Evolutionary conservation across 345 rosid genomes (phyloP).

Genomic region (Ailanthus altissimus): DNA sequence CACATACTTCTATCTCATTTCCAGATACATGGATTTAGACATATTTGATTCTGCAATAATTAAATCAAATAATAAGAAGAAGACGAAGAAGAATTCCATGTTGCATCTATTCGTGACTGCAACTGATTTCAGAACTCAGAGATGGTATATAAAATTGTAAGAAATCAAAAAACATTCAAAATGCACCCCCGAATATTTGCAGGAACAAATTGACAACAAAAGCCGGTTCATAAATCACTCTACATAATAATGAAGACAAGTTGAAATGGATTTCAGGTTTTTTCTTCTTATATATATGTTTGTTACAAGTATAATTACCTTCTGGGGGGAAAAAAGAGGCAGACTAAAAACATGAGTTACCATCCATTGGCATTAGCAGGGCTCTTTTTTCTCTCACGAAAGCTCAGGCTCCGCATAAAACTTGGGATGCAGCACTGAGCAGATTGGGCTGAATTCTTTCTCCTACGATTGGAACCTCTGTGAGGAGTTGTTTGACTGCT

Average conservation of each 20-base stretch:
- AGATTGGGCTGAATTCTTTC: slow-evolving; percentile 35
- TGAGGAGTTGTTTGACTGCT: slow-evolving; percentile 27
- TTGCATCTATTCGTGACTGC: not conserved
- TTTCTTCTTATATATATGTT: slow-evolving; percentile 2
- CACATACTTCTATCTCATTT: not conserved
- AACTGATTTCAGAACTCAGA: slow-evolving; percentile 1
- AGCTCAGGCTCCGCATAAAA: slow-evolving; percentile 47
- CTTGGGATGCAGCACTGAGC: slow-evolving; percentile 50
- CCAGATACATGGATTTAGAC: not conserved
- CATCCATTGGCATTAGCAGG: slow-evolving; percentile 1
- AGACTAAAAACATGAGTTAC: not conserved
- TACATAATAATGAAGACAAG: slow-evolving; percentile 1
- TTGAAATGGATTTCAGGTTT: slow-evolving; percentile 16
- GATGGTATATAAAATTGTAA: not conserved
- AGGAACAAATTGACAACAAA: slow-evolving; percentile 15
- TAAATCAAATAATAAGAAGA: too few relatives aligned
- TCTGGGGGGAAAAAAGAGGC: not conserved
- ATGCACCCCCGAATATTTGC: not conserved
- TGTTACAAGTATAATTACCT: slow-evolving; percentile 5
- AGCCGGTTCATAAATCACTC: not conserved
- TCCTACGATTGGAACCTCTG: slow-evolving; percentile 13
- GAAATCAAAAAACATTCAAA: not conserved
- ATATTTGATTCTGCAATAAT: too few relatives aligned
- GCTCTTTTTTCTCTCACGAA: slow-evolving; percentile 45
- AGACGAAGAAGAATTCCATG: not conserved